These are phyloP conservation scores for Penicillium sp. DNA, from an alignment of 2,329 filamentous ascomycete genomes.

Conservation along the genomic window DNA sequence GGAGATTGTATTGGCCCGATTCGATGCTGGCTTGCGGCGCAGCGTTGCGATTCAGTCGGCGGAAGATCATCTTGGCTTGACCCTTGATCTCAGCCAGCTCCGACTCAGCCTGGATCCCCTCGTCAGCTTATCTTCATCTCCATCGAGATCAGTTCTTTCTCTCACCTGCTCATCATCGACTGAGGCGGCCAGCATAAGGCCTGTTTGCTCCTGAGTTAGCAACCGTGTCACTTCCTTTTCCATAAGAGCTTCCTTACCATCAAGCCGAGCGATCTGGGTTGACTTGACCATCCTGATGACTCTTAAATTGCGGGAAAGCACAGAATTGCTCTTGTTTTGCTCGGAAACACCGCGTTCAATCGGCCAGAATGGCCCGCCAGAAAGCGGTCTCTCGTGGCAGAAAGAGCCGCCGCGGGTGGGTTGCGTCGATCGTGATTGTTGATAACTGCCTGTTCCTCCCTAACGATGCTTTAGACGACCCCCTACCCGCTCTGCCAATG, in stretches of 20 bases:
- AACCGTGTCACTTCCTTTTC: background rate
- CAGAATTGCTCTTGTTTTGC: constrained; percentile 21
- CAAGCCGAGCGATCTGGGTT: constrained; percentile 90
- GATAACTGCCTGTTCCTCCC: background rate
- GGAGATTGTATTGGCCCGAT: constrained; percentile 75
- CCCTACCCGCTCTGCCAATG: constrained; percentile 24
- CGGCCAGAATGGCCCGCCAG: constrained; percentile 33
- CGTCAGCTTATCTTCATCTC: constrained; percentile 2
- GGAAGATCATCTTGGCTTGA: constrained; percentile 86
- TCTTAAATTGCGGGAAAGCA: constrained; percentile 4
- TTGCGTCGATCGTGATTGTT: constrained; percentile 6
- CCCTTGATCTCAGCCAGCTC: constrained; percentile 83
- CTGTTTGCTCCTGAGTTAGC: constrained; percentile 49
- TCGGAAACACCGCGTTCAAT: constrained; percentile 10
- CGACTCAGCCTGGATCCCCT: constrained; percentile 57
- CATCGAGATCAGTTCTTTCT: constrained; percentile 1
- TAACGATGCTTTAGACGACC: constrained; percentile 24
- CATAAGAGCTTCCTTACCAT: constrained; percentile 59
- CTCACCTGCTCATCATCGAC: constrained; percentile 82
- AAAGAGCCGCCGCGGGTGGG: constrained; percentile 25
- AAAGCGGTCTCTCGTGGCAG: constrained; percentile 39
- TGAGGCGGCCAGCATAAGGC: constrained; percentile 90
- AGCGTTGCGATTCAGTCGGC: constrained; percentile 81
- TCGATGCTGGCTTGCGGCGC: constrained; percentile 92
- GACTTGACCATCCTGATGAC: constrained; percentile 70